Evolutionary conservation across 768 basidiomycete species (phyloP).

Genomic region (Solioccasus polychromus): DNA sequence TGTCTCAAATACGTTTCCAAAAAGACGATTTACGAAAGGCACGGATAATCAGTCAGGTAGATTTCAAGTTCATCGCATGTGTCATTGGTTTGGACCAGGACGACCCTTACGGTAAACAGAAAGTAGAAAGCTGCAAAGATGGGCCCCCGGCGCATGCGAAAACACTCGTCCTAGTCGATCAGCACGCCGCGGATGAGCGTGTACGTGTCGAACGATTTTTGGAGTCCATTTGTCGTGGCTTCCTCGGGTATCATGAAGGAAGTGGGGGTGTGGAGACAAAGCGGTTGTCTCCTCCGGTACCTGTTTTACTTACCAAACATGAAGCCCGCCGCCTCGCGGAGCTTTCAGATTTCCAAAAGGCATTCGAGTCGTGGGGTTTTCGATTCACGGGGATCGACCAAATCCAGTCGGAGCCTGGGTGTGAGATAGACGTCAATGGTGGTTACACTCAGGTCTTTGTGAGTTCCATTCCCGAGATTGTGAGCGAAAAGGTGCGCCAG

Average conservation of each 20-base stretch:
- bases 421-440: conserved; percentile 19
- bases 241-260: conserved; percentile 42
- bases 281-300: conserved; percentile 50
- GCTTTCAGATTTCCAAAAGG: conserved; percentile 39
- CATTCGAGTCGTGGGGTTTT: conserved; percentile 72
- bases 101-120: conserved; percentile 14
- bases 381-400: conserved; percentile 41
- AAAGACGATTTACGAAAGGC: conserved; percentile 56
- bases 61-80: conserved; percentile 88
- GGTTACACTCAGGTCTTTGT: conserved; percentile 68
- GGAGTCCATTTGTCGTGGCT: conserved; percentile 69
- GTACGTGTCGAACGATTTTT: conserved; percentile 86
- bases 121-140: conserved; percentile 16
- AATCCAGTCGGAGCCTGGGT: conserved; percentile 18
- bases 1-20: conserved; percentile 39
- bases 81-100: conserved; percentile 36
- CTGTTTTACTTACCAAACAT: conserved; percentile 61
- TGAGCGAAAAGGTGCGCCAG: conserved; percentile 59
- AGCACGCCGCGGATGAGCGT: conserved; percentile 98
- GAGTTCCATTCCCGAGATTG: conserved; percentile 60
- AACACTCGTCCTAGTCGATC: conserved; percentile 80
- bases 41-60: conserved; percentile 77
- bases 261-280: conserved; percentile 37
- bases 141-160: conserved; percentile 14
- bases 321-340: conserved; percentile 54